phyloP scores from a whole-genome alignment of 371 early-diverging fungal genomes.

The Apophysomyces sp. region DNA sequence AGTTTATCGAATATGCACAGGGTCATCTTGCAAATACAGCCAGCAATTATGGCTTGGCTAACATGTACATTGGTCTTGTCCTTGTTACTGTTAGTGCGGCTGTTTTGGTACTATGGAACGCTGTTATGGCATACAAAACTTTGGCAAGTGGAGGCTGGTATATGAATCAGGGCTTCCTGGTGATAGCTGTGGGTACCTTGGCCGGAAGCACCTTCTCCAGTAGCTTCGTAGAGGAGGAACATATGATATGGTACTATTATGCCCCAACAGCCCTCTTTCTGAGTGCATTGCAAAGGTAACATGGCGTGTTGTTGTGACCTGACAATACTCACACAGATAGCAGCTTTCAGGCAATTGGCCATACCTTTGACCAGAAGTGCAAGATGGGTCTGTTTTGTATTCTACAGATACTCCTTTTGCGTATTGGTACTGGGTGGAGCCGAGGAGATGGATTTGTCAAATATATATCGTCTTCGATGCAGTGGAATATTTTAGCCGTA shows the following conservation, averaged over 20 bases:
- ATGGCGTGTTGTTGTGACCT: conserved; percentile 19
- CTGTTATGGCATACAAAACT: neutral
- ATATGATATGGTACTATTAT: conserved; percentile 74
- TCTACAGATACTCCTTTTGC: conserved; percentile 8
- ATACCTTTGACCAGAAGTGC: conserved; percentile 24
- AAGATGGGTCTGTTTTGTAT: conserved; percentile 22
- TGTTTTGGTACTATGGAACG: neutral
- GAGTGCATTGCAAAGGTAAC: conserved; percentile 47
- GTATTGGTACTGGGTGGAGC: conserved; percentile 1
- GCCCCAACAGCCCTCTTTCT: conserved; percentile 55
- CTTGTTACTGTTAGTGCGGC: conserved; percentile 14
- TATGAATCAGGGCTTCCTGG: conserved; percentile 19
- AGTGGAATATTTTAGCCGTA: conserved; percentile 21
- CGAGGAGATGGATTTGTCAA: neutral
- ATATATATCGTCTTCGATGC: conserved; percentile 4
- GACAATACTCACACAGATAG: neutral
- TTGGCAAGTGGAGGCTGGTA: conserved; percentile 5
- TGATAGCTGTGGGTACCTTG: conserved; percentile 40
- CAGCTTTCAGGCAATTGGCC: neutral
- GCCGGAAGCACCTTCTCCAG: conserved; percentile 64
- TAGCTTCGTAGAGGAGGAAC: conserved; percentile 81
- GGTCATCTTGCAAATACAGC: conserved; percentile 48
- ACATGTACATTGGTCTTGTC: conserved; percentile 50
- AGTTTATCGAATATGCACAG: conserved; percentile 52
- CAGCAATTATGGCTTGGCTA: conserved; percentile 51